A percentile compares a stretch with the other conserved stretches of the same genome.
phyloP scores from a whole-genome alignment of 2,329 filamentous ascomycete genomes.

The Fusarium vanettenii region DNA sequence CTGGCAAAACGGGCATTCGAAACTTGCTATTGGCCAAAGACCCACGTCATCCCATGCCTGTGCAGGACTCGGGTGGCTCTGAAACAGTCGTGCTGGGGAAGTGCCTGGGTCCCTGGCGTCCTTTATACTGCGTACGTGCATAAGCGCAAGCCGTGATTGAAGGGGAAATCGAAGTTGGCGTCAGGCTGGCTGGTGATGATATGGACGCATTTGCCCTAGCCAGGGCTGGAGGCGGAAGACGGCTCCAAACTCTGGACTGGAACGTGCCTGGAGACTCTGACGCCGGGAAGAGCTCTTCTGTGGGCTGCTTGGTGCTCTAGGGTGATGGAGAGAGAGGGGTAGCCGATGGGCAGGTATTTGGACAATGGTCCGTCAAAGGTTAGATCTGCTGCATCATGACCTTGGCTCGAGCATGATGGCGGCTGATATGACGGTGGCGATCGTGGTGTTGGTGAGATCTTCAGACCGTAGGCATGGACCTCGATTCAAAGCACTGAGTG shows the following conservation, averaged over 20 bases:
- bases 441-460: neutral
- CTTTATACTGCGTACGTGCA: neutral
- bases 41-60: constrained; percentile 22
- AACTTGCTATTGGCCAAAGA: constrained; percentile 29
- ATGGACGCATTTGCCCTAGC: constrained; percentile 2
- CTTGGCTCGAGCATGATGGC: neutral
- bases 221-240: neutral
- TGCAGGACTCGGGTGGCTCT: constrained; percentile 29
- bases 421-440: neutral
- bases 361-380: neutral
- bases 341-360: neutral
- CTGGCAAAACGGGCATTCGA: constrained; percentile 31
- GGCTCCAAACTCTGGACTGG: constrained; percentile 10
- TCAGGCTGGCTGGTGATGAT: neutral
- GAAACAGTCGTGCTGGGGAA: constrained; percentile 26
- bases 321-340: constrained; percentile 6
- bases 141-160: neutral
- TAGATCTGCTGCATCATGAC: neutral
- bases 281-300: neutral
- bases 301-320: neutral
- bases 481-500: neutral
- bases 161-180: neutral
- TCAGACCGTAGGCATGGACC: neutral
- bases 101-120: neutral
- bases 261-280: constrained; percentile 14